These are phyloP conservation scores for Kazachstania psychrophila DNA, from an alignment of 805 yeast genomes.

Conservation along the genomic window DNA sequence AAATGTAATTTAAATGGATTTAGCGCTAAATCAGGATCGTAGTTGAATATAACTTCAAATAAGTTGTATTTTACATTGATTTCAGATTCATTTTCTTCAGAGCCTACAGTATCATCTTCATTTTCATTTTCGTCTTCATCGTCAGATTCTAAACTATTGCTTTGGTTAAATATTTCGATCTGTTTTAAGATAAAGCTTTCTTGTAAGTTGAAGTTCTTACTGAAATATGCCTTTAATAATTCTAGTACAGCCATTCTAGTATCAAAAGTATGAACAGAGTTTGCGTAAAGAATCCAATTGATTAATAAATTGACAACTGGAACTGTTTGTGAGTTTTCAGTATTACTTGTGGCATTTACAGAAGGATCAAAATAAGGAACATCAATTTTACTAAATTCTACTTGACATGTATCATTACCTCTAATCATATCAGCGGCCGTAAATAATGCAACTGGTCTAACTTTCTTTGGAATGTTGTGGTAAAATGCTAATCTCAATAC, in stretches of 20 bases:
- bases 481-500: conserved; percentile 66
- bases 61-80: conserved; percentile 38
- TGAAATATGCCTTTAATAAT: conserved; percentile 59
- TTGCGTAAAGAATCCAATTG: conserved; percentile 72
- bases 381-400: conserved; percentile 67
- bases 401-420: conserved; percentile 58
- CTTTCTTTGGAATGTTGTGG: conserved; percentile 48
- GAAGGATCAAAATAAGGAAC: conserved; percentile 87
- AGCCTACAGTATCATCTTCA: conserved; percentile 5
- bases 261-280: conserved; percentile 79
- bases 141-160: conserved; percentile 13
- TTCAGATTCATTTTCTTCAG: conserved; percentile 21
- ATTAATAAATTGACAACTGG: conserved; percentile 70
- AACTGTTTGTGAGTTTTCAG: conserved; percentile 30
- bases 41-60: conserved; percentile 62
- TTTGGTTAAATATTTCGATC: conserved; percentile 35
- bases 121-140: conserved; percentile 1
- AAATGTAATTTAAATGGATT: conserved; percentile 90
- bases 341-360: conserved; percentile 18
- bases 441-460: conserved; percentile 60
- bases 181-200: conserved; percentile 59
- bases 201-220: conserved; percentile 54
- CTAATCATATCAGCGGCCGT: conserved; percentile 72
- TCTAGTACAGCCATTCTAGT: conserved; percentile 64
- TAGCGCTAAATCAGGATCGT: conserved; percentile 58